Percentiles rank a stretch among this genome's conserved stretches.
These are phyloP conservation scores for Aspergillus incahuasiensis DNA, from an alignment of 495 filamentous ascomycete species.

Conservation along the genomic window DNA sequence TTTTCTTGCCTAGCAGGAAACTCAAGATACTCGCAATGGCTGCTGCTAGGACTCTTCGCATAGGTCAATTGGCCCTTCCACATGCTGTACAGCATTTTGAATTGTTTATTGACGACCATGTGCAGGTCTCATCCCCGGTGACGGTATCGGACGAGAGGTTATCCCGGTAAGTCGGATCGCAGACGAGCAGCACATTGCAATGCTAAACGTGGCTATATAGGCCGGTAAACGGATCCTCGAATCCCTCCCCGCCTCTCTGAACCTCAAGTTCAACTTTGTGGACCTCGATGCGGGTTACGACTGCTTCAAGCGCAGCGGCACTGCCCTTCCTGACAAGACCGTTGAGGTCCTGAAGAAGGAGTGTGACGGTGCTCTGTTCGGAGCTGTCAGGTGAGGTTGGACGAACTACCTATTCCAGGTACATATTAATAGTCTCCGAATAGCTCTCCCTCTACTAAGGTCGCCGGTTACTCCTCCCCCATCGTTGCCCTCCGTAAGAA, in stretches of 20 bases:
- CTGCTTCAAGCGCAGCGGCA: constrained; percentile 83
- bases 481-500: constrained; percentile 96
- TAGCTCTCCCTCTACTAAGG: constrained; percentile 78
- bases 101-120: constrained; percentile 22
- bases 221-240: constrained; percentile 88
- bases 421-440: background rate
- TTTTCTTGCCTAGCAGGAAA: constrained; percentile 8
- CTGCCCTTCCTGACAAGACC: constrained; percentile 83
- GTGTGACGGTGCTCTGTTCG: constrained; percentile 95
- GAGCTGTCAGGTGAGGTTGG: constrained; percentile 69
- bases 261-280: constrained; percentile 88
- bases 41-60: constrained; percentile 55
- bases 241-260: constrained; percentile 74
- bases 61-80: constrained; percentile 38
- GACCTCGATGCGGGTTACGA: constrained; percentile 90
- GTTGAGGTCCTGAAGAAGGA: constrained; percentile 78
- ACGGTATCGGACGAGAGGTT: constrained; percentile 97
- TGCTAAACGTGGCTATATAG: constrained; percentile 25
- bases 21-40: constrained; percentile 32
- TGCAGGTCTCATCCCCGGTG: constrained; percentile 90
- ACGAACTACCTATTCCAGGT: background rate
- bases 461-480: constrained; percentile 92
- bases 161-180: constrained; percentile 60
- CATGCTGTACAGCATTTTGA: background rate
- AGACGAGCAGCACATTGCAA: constrained; percentile 2